Conservation (phyloP, 257 asterid species). For the Orobanche coerulescens region DNA sequence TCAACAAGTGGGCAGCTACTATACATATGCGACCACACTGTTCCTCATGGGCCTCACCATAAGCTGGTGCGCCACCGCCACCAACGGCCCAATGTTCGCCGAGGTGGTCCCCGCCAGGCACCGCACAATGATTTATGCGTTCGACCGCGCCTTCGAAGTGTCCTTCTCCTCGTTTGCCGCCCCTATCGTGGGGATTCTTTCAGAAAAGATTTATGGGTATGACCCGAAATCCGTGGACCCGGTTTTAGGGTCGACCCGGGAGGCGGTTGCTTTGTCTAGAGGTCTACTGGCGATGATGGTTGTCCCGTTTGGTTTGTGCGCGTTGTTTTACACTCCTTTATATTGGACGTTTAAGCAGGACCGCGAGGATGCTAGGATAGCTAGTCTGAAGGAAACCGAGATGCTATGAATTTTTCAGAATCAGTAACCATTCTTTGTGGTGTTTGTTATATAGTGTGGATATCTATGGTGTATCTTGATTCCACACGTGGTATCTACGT, state of each 20-base stretch:
- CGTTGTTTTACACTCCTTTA: conserved; percentile 83
- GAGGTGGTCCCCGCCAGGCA: conserved; percentile 91
- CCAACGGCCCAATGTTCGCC: conserved; percentile 93
- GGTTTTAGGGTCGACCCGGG: conserved; percentile 52
- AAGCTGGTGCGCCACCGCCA: conserved; percentile 92
- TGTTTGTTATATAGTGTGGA: no score
- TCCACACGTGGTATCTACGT: not conserved
- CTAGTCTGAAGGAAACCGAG: conserved; percentile 61
- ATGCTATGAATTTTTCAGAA: no score
- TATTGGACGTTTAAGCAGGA: conserved; percentile 85
- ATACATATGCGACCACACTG: conserved; percentile 55
- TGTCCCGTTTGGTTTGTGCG: conserved; percentile 77
- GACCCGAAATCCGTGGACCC: conserved; percentile 78
- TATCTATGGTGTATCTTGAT: not conserved
- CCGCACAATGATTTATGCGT: conserved; percentile 93
- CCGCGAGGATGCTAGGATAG: conserved; percentile 64
- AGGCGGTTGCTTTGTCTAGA: conserved; percentile 73
- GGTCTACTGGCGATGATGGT: conserved; percentile 92
- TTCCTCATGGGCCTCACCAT: conserved; percentile 82
- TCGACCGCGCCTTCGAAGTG: conserved; percentile 86
- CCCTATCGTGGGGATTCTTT: conserved; percentile 78
- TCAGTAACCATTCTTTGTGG: no score
- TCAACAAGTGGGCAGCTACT: conserved; percentile 53
- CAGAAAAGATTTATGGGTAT: conserved; percentile 80
- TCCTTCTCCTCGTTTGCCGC: conserved; percentile 94